Conservation (phyloP, 148 eudicot genomes). For the Rhododendron henanense region DNA sequence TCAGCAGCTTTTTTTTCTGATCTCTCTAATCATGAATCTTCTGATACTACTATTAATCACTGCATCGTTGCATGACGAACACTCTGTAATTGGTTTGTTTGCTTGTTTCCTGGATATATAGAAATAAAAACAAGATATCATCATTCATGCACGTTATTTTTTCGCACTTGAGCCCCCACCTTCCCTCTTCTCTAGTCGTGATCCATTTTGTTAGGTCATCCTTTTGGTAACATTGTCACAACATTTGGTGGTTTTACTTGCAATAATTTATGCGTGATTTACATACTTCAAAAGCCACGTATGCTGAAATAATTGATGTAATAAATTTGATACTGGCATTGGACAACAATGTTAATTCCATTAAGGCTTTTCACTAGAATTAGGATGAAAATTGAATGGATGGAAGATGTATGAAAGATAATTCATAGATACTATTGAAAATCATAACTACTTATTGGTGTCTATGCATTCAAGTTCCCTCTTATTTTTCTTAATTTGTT, state of each 20-base stretch:
- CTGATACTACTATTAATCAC: neutral
- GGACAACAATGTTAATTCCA: neutral
- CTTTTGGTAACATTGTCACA: neutral
- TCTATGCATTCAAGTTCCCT: neutral
- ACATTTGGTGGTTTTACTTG: too few species aligned
- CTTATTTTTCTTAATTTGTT: too few species aligned
- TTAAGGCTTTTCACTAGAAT: neutral
- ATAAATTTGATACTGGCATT: neutral
- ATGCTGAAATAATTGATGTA: too few species aligned
- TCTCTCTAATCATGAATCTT: neutral
- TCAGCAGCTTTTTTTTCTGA: conserved; percentile 33
- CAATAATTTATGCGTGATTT: too few species aligned
- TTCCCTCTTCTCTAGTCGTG: neutral
- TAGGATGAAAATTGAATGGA: neutral
- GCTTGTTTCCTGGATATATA: neutral
- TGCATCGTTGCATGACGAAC: neutral
- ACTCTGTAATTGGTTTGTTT: neutral
- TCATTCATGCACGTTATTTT: neutral
- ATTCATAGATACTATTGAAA: neutral
- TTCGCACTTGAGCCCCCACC: neutral
- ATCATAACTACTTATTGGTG: neutral
- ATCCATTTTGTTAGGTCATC: neutral
- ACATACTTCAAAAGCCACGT: too few species aligned
- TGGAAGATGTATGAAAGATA: neutral
- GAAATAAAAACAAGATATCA: neutral